Evolutionary conservation across 768 basidiomycete genomes (phyloP).

Genomic region (Suillus fuscotomentosus): DNA sequence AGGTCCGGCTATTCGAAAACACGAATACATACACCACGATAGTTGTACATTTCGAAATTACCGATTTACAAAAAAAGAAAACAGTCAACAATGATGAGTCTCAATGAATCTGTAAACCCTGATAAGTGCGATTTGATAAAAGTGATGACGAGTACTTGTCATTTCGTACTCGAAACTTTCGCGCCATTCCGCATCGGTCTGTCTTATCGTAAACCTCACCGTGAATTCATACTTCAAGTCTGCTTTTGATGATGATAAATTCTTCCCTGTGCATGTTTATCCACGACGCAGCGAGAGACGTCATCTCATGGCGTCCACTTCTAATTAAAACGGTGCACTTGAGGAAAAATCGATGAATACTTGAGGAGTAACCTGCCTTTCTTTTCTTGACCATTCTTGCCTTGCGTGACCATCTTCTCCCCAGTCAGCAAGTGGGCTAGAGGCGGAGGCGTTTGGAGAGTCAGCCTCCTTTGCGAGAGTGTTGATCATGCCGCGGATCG

Average conservation of each 20-base stretch:
- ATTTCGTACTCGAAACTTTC: not conserved
- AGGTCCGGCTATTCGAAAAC: not conserved
- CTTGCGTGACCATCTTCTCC: conserved; percentile 46
- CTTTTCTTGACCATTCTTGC: conserved; percentile 59
- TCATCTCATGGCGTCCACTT: conserved; percentile 57
- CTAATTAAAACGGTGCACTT: conserved; percentile 29
- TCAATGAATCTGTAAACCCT: not conserved
- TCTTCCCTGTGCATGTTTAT: conserved; percentile 45
- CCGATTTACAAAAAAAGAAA: not conserved
- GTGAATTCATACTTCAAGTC: conserved; percentile 47
- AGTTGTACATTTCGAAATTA: not conserved
- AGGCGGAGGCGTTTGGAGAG: conserved; percentile 27
- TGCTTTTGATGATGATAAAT: conserved; percentile 52
- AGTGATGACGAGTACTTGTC: not conserved
- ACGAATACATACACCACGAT: not conserved
- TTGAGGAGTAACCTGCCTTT: conserved; percentile 38
- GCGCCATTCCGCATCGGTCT: not conserved
- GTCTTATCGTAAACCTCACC: not conserved
- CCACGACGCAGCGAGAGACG: conserved; percentile 48
- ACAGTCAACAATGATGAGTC: not conserved
- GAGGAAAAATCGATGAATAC: conserved; percentile 12
- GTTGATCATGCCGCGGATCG: conserved; percentile 52
- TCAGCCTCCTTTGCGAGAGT: conserved; percentile 43
- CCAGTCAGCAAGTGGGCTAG: conserved; percentile 43
- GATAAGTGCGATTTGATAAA: not conserved